Percentiles rank a stretch among this genome's conserved stretches.
These are phyloP conservation scores for Clonostachys byssicola DNA, from an alignment of 2,329 filamentous ascomycete genomes.

Conservation along the genomic window DNA sequence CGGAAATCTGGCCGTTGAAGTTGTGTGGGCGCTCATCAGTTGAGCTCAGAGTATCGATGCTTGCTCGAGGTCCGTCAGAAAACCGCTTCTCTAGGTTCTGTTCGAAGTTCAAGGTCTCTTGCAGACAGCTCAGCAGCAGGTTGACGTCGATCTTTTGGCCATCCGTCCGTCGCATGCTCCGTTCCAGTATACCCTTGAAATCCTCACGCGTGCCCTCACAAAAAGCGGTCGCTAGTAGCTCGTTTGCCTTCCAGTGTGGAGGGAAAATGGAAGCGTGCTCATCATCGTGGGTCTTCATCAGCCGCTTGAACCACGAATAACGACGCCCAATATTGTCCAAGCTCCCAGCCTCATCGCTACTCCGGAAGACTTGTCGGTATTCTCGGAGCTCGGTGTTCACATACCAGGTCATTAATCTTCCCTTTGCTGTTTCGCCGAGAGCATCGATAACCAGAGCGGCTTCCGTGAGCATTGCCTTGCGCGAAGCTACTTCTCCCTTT, in stretches of 20 bases:
- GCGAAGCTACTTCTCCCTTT: slow-evolving; percentile 73
- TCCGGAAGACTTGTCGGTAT: slow-evolving; percentile 91
- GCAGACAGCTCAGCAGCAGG: slow-evolving; percentile 79
- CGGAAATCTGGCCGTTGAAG: slow-evolving; percentile 89
- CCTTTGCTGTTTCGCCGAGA: slow-evolving; percentile 79
- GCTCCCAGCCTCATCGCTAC: slow-evolving; percentile 93
- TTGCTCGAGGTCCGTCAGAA: slow-evolving; percentile 66
- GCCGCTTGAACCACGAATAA: slow-evolving; percentile 95
- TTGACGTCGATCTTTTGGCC: slow-evolving; percentile 86
- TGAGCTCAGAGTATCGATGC: slow-evolving; percentile 85
- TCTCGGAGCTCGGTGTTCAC: slow-evolving; percentile 95
- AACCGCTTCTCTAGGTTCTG: slow-evolving; percentile 86
- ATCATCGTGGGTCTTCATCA: slow-evolving; percentile 92
- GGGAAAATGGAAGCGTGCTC: slow-evolving; percentile 90
- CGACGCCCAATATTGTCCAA: slow-evolving; percentile 93
- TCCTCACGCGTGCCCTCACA: slow-evolving; percentile 95
- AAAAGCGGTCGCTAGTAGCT: slow-evolving; percentile 85
- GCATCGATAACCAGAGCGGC: slow-evolving; percentile 94
- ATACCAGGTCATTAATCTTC: slow-evolving; percentile 89
- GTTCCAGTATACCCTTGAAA: slow-evolving; percentile 87
- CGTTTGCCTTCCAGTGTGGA: slow-evolving; percentile 80
- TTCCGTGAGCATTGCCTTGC: slow-evolving; percentile 71
- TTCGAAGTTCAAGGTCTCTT: slow-evolving; percentile 96
- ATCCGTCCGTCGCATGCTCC: slow-evolving; percentile 74
- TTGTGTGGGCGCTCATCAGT: slow-evolving; percentile 69